Base-by-base conservation (phyloP, 805 yeast genomes). In the Yarrowia osloensis region DNA sequence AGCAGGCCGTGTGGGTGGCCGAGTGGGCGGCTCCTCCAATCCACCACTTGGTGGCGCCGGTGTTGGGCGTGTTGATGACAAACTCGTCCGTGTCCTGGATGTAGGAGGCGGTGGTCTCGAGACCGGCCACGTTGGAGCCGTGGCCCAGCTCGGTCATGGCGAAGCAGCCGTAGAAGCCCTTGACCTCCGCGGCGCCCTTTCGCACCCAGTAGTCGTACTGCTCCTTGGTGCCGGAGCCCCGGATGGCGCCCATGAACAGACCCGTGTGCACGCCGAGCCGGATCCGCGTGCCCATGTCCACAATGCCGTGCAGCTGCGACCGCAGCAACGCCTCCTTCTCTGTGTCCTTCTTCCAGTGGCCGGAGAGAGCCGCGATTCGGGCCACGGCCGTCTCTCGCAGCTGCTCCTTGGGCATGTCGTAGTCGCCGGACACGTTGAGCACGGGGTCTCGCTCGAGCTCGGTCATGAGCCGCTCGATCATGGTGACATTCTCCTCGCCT, bases 11-110 rank as follows among this genome's bases (percentile, higher is more conserved):
- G 79, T 93, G 97, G 33, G 93, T 91, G 5, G 97, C 91, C 24
- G 96, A 88, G 77, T 91, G 96, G 13, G 97, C 97, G 44, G 97
- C 97, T 73, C 98, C 98, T 57, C 98, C 98, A 74, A 93, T 93
- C 98, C 98, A 93, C 97, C 98, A 93, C 77, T 93, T 93, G 26
- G 97, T 92, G 54, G 98, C 97, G 35, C 96, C 93, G 65, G 89
- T 77, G 75, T 92, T 89, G 1, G 98, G 98, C 12, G 98, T 93
- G 75, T 90, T 84, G 73, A 93, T 86, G 66, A 84, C 76, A 74
- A 93, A 90, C 70, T 86, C 86, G 72, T 91, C 90, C 31, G 82
- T 83, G 21, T 78, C 79, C 19, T 80, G 79, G 76, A 90, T 87
- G 76, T 84, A 93, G 21, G 89, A 87, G 13, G 98, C 97, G n/a